These are phyloP conservation scores for Dendrobium officinale DNA, from an alignment of 106 monocot genomes.

Conservation along the genomic window DNA sequence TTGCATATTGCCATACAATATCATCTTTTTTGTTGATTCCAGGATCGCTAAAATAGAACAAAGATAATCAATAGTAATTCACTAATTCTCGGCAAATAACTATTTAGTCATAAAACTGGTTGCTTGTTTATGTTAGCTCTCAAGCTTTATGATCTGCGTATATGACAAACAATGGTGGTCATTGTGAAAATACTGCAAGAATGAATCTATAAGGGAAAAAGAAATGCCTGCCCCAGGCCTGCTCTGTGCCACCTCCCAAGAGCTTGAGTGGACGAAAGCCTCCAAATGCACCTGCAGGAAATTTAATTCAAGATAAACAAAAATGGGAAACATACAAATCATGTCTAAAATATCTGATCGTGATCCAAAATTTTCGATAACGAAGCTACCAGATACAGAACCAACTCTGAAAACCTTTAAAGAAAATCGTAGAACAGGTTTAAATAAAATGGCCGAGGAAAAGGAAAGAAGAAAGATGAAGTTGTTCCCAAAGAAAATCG, in stretches of 20 bases:
- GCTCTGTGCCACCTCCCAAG: slow-evolving; percentile 12
- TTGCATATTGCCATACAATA: too few relatives aligned
- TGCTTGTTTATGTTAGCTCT: background rate
- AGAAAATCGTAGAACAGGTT: background rate
- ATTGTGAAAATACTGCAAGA: background rate
- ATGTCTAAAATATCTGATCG: background rate
- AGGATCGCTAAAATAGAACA: background rate
- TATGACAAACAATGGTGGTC: background rate
- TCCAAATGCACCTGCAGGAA: slow-evolving; percentile 34
- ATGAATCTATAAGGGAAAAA: background rate
- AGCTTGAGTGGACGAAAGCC: slow-evolving; percentile 23
- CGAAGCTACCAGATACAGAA: background rate
- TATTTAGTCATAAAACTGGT: background rate
- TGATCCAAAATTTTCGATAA: background rate
- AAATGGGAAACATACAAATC: background rate
- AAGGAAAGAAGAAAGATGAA: background rate
- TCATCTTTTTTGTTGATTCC: background rate
- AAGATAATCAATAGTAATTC: background rate
- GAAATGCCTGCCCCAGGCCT: slow-evolving; percentile 20
- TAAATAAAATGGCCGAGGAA: background rate
- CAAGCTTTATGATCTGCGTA: background rate
- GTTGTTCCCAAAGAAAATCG: background rate
- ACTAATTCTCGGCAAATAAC: background rate
- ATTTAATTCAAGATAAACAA: background rate
- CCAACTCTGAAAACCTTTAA: background rate